These are phyloP conservation scores for Spathaspora passalidarum DNA, from an alignment of 805 yeast species.

Conservation along the genomic window DNA sequence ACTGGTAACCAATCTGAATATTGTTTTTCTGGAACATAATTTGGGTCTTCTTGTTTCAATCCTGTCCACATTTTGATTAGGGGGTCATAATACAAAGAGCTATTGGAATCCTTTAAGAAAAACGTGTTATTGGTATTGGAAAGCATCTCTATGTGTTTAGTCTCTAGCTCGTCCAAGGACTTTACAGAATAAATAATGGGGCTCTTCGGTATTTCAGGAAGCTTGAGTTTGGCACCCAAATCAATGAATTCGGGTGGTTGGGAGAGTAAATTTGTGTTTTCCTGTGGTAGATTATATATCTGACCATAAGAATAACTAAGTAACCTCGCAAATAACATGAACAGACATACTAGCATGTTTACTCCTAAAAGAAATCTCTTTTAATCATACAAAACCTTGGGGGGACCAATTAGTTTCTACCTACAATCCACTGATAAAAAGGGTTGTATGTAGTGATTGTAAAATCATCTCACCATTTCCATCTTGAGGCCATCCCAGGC, in stretches of 20 bases:
- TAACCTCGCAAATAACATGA: not conserved
- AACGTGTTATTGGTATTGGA: conserved; percentile 2
- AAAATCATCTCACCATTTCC: not conserved
- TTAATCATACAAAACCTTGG: too few species aligned
- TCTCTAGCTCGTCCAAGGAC: conserved; percentile 5
- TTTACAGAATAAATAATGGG: not conserved
- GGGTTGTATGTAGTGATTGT: too few species aligned
- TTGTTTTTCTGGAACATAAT: not conserved
- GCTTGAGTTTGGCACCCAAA: not conserved
- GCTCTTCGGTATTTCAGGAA: not conserved
- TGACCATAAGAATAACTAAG: not conserved
- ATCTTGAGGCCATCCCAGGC: too few species aligned
- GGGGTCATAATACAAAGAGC: conserved; percentile 5
- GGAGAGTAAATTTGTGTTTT: not conserved
- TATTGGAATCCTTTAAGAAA: conserved; percentile 5
- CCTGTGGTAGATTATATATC: not conserved
- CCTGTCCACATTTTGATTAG: conserved; percentile 5
- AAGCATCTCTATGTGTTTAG: conserved; percentile 6
- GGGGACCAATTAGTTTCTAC: not conserved
- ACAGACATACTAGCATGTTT: not conserved
- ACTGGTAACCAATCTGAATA: conserved; percentile 7
- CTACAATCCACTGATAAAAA: too few species aligned
- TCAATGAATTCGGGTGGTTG: not conserved
- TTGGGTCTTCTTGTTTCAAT: not conserved
- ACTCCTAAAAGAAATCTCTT: not conserved